A percentile compares a stretch with the other conserved stretches of the same genome.
Evolutionary conservation across 805 yeast genomes (phyloP).

Genomic region (Citeromyces matritensis): DNA sequence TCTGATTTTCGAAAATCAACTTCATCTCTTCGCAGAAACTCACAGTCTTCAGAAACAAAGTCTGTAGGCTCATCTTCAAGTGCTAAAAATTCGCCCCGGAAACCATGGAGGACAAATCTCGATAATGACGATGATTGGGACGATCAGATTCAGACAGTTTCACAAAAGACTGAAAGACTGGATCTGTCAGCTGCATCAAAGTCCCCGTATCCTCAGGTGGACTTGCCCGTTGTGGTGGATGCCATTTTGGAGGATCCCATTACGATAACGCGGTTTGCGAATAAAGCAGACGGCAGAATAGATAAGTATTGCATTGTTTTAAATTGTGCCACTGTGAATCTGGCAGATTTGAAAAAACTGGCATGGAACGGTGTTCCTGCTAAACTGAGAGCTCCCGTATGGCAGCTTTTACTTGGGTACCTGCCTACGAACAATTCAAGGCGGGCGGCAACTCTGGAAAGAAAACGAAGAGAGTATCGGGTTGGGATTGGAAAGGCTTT

Average conservation of each 20-base stretch:
- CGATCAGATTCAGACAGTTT: slow-evolving; percentile 24
- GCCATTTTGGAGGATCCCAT: neutral
- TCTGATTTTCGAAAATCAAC: slow-evolving; percentile 3
- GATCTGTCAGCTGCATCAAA: too few species aligned
- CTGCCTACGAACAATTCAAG: slow-evolving; percentile 75
- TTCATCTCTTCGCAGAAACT: slow-evolving; percentile 1
- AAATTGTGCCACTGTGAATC: slow-evolving; percentile 37
- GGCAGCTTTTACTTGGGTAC: slow-evolving; percentile 88
- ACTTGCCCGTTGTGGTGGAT: too few species aligned
- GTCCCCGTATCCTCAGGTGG: too few species aligned
- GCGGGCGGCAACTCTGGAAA: slow-evolving; percentile 48
- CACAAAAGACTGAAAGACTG: too few species aligned
- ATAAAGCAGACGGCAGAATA: too few species aligned
- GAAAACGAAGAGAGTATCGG: slow-evolving; percentile 76
- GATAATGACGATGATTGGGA: slow-evolving; percentile 93
- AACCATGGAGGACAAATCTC: slow-evolving; percentile 25
- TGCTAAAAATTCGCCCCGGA: slow-evolving; percentile 5
- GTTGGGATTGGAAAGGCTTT: slow-evolving; percentile 63
- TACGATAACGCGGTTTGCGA: slow-evolving; percentile 54
- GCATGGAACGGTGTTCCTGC: slow-evolving; percentile 94
- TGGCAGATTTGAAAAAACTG: slow-evolving; percentile 56
- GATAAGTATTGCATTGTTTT: slow-evolving; percentile 11
- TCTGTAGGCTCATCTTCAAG: neutral
- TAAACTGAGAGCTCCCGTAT: slow-evolving; percentile 63
- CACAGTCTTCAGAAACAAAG: slow-evolving; percentile 1